Evolutionary conservation across 352 stramenopile genomes (phyloP).

Genomic region (Phytopythium delawarense): DNA sequence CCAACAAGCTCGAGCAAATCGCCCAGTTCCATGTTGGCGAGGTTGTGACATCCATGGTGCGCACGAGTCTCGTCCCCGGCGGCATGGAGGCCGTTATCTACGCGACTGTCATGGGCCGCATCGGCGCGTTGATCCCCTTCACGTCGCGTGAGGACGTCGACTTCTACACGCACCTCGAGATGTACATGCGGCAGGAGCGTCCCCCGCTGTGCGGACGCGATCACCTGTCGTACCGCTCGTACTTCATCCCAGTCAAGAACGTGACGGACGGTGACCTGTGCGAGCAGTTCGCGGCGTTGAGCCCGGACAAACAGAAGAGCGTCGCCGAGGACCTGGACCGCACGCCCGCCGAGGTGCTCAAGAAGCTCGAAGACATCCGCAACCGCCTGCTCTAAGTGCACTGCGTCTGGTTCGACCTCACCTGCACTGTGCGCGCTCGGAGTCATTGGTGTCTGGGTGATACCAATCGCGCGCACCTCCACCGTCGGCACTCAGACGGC

Average conservation of each 20-base stretch:
- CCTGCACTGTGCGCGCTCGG: background rate
- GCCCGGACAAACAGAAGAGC: constrained; percentile 92
- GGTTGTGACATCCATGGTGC: constrained; percentile 97
- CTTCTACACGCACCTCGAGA: constrained; percentile 98
- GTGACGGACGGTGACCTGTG: constrained; percentile 98
- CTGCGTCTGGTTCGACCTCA: background rate
- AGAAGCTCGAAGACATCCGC: constrained; percentile 98
- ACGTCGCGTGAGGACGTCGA: constrained; percentile 96
- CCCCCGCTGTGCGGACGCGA: constrained; percentile 94
- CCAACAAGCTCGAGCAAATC: constrained; percentile 96
- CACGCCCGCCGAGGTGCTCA: constrained; percentile 95
- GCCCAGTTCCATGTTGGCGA: constrained; percentile 98
- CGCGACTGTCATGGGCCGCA: constrained; percentile 94
- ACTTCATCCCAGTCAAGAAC: constrained; percentile 98
- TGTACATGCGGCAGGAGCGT: constrained; percentile 91
- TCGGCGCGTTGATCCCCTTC: constrained; percentile 97
- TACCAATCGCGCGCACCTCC: background rate
- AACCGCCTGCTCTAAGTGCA: constrained; percentile 92
- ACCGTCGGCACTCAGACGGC: background rate
- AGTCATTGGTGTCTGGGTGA: background rate
- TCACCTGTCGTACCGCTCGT: constrained; percentile 96
- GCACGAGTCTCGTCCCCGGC: constrained; percentile 93
- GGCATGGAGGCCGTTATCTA: constrained; percentile 97
- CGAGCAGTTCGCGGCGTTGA: constrained; percentile 93
- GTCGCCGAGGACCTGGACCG: constrained; percentile 95